Base-by-base conservation (phyloP, 2,329 filamentous ascomycete species). In the Aspergillus novoparasiticus region DNA sequence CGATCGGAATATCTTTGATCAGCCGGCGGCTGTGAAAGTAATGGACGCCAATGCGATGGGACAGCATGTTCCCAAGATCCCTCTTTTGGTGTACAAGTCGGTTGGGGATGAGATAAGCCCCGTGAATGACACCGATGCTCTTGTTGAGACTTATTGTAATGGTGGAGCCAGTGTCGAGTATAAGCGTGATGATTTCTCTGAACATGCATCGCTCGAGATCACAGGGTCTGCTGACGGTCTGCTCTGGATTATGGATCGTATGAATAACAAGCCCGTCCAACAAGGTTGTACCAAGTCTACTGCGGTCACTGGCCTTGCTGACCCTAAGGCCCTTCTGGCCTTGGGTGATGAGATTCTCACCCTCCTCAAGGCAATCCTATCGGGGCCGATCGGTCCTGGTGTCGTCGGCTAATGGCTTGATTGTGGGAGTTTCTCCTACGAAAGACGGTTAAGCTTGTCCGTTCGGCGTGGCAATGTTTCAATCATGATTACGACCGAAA, bases 51-150 rank as follows among this genome's bases (percentile, higher is more conserved):
- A 73, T 55, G 65, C 65, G 6, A 75, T 80, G 75, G 78, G 77
- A 16, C 72, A 75, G 26, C 77, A 81, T 57, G 71, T 78, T 0
- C 84, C 83, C 0, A 64, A 73, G 12, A 82, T 84, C 69, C 84
- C 84, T 0, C 58, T 85, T 8, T 82, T 83, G 63, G 69, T 83
- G 3, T 85, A 86, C 71, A 85, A 86, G 64, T 80, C 83, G 0
- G 76, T 81, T 21, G 63, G 69, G 2, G 84, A 86, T 43, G 79
- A 85, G 59, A 72, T 83, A 57, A 81, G 77, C 9, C 72, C 75
- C 4, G 73, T 83, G 3, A 72, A 66, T 5, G 79, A 81, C 34
- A 84, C 80, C 3, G 83, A 86, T 59, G 72, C 64, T 0, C 66
- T 84, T 21, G 76, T 84, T 0, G 59, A 74, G 0, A 67, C 71